Conservation (phyloP, 352 stramenopile genomes). For the Phytophthora tentaculata region DNA sequence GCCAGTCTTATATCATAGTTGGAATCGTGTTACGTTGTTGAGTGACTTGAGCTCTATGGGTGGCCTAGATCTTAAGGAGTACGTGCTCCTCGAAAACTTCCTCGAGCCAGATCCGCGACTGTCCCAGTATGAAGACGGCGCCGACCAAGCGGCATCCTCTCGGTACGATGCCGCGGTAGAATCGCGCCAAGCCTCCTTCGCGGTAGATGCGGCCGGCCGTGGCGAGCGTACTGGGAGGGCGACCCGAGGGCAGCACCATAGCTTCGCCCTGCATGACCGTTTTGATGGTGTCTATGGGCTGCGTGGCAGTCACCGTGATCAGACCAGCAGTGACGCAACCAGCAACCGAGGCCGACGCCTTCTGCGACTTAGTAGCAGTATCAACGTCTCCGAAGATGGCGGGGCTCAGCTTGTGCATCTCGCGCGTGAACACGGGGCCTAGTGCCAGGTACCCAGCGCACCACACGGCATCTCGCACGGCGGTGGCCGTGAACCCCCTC, state of each 20-base stretch:
- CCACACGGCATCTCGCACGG: slow-evolving; percentile 73
- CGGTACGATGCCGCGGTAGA: slow-evolving; percentile 79
- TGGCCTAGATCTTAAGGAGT: slow-evolving; percentile 48
- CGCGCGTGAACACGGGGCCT: slow-evolving; percentile 70
- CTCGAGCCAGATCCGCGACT: slow-evolving; percentile 75
- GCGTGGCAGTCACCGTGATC: slow-evolving; percentile 75
- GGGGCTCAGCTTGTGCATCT: slow-evolving; percentile 63
- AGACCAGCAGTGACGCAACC: slow-evolving; percentile 79
- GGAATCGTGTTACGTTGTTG: slow-evolving; percentile 12
- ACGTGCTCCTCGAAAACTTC: slow-evolving; percentile 71
- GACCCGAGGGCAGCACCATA: slow-evolving; percentile 45
- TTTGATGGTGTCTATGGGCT: slow-evolving; percentile 87
- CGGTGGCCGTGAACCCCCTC: slow-evolving; percentile 64
- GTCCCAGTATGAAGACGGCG: slow-evolving; percentile 84
- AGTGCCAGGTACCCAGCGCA: slow-evolving; percentile 83
- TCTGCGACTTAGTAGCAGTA: slow-evolving; percentile 63
- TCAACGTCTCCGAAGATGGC: slow-evolving; percentile 59
- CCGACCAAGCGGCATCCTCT: slow-evolving; percentile 82
- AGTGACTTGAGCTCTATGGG: slow-evolving; percentile 22
- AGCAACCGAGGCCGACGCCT: slow-evolving; percentile 60
- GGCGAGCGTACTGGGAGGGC: slow-evolving; percentile 48
- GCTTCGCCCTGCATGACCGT: slow-evolving; percentile 87
- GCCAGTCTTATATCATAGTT: too few relatives aligned
- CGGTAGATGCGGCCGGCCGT: slow-evolving; percentile 54
- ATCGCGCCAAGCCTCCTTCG: slow-evolving; percentile 53